Evolutionary conservation across 805 yeast species (phyloP).

Genomic region (Candida ipomoeae): DNA sequence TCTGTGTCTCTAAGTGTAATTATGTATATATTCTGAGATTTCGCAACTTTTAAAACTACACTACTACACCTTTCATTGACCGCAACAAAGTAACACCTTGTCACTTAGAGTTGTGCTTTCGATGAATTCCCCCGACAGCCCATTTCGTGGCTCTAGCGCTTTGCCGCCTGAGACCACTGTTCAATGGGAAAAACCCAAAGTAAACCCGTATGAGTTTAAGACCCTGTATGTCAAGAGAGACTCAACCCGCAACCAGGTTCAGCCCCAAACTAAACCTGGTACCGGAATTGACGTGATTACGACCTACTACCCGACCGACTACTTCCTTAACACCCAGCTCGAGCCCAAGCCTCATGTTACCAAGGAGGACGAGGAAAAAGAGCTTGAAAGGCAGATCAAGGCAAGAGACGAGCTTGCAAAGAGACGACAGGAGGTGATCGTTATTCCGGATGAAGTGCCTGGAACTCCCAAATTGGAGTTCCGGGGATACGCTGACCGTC

Average conservation of each 20-base stretch:
- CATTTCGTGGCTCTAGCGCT: neutral
- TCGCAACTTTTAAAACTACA: neutral
- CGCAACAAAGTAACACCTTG: neutral
- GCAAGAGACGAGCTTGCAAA: neutral
- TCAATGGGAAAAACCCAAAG: neutral
- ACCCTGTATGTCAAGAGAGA: slow-evolving; percentile 2
- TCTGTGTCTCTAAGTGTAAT: neutral
- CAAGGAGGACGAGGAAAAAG: neutral
- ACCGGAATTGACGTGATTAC: neutral
- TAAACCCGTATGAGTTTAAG: neutral
- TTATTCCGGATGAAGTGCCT: neutral
- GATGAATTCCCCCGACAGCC: neutral
- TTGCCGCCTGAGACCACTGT: neutral
- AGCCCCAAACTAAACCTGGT: neutral
- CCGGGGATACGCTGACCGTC: neutral
- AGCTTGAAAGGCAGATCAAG: neutral
- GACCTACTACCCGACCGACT: neutral
- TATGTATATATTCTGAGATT: neutral
- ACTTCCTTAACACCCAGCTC: neutral
- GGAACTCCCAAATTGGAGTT: neutral
- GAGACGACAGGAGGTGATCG: neutral
- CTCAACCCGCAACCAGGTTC: neutral
- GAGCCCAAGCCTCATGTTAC: neutral
- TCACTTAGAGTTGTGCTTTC: neutral
- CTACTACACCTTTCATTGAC: neutral